These are phyloP conservation scores for Coniochaeta ligniaria DNA, from an alignment of 2,329 filamentous ascomycete genomes.

Conservation along the genomic window DNA sequence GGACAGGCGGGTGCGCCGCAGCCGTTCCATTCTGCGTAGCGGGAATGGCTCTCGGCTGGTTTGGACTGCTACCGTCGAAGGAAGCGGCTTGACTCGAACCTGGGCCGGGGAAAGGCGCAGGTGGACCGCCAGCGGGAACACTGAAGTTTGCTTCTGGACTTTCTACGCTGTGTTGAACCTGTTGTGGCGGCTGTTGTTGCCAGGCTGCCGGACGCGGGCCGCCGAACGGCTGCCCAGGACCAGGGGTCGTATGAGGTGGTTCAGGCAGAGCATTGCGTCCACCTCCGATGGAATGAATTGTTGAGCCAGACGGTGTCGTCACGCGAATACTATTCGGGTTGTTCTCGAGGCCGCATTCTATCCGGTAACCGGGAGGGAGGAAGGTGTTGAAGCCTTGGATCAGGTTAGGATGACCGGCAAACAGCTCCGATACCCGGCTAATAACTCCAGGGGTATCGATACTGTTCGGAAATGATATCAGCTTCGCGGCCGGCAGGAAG, in stretches of 20 bases:
- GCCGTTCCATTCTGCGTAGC: slow-evolving; percentile 24
- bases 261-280: slow-evolving; percentile 42
- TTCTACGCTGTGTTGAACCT: slow-evolving; percentile 51
- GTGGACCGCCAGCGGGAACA: slow-evolving; percentile 44
- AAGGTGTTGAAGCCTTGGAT: slow-evolving; percentile 99
- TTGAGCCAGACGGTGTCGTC: slow-evolving; percentile 96
- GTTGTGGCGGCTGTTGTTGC: slow-evolving; percentile 26
- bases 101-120: slow-evolving; percentile 18
- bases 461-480: slow-evolving; percentile 27
- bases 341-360: slow-evolving; percentile 89
- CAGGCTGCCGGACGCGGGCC: slow-evolving; percentile 40
- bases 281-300: slow-evolving; percentile 72
- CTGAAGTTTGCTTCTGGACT: slow-evolving; percentile 58
- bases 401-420: slow-evolving; percentile 88
- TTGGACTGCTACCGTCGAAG: slow-evolving; percentile 21
- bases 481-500: background rate
- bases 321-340: slow-evolving; percentile 95
- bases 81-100: slow-evolving; percentile 35
- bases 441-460: slow-evolving; percentile 98
- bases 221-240: slow-evolving; percentile 36
- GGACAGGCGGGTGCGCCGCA: slow-evolving; percentile 33
- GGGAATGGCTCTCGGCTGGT: slow-evolving; percentile 21
- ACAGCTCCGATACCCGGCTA: slow-evolving; percentile 89
- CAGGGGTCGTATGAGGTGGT: slow-evolving; percentile 26
- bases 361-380: slow-evolving; percentile 87